Evolutionary conservation across 352 stramenopile species (phyloP), one percentile per base, ranked within the genome.

Genomic region (Elongisporangium prolatum): DNA sequence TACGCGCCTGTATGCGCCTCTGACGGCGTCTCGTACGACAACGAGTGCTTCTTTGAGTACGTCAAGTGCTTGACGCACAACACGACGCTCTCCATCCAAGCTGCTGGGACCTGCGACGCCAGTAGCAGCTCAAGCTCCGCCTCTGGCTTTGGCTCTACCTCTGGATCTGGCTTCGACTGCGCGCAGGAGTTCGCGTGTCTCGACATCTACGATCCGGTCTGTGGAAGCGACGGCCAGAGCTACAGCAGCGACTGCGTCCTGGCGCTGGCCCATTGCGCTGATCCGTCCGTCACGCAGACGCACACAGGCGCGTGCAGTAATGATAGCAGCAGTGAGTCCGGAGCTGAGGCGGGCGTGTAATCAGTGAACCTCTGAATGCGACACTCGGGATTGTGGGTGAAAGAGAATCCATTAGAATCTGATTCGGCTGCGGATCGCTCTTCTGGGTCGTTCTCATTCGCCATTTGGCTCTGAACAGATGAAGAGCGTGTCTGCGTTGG

Each of bases 1-100:
- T 71, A 69, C 53, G 40, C 57, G n/a, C 76, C 77, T 5, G 72
- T 89, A 10, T 89, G 80, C 51, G 77, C 60, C 17, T 85, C 80
- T 10, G 67, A 88, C 56, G 72, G 74, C 24, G 24, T 68, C 18
- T 88, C 80, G 6, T 89, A 86, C 66, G 28, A 37, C 37, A 86
- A 83, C 63, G 64, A 68, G 54, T 88, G 80, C 59, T 48, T 62
- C 25, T 75, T 89, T 34, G 67, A 77, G n/a, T 61, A 50, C 25
- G 68, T 64, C 3, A 67, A 75, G 50, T 89, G 79, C 60, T 13
- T 52, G 13, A 60, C 58, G 10, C 59, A 50, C 0, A 52, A 68
- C 18, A 54, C 59, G 17, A 64, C 60, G 60, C 48, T 81, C 9
- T 20, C 52, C 13, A 73, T 75, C 37, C 58, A 59, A 13, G 61